Conservation (phyloP, 371 early-diverging fungal genomes). For the Rhizopus delemar region DNA sequence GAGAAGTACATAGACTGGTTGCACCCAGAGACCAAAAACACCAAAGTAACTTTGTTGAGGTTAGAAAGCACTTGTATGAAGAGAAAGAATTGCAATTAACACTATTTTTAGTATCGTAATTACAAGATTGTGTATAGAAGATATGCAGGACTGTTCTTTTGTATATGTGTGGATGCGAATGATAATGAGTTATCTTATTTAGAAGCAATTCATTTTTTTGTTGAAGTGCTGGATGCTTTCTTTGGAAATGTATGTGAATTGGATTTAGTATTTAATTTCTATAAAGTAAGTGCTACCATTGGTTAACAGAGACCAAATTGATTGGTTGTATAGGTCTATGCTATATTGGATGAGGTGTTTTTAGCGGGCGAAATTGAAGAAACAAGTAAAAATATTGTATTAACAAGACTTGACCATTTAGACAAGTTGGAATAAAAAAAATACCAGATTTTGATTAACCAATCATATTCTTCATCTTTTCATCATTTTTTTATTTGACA, state of each 20-base stretch:
- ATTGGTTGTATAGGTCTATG: slow-evolving; percentile 73
- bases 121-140: slow-evolving; percentile 96
- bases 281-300: slow-evolving; percentile 63
- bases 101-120: slow-evolving; percentile 71
- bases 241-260: slow-evolving; percentile 98
- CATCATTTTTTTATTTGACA: background rate
- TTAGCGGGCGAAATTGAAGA: slow-evolving; percentile 98
- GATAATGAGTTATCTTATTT: slow-evolving; percentile 94
- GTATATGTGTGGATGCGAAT: slow-evolving; percentile 95
- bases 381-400: slow-evolving; percentile 79
- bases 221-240: slow-evolving; percentile 95
- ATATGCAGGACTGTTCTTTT: slow-evolving; percentile 96
- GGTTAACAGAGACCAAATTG: background rate
- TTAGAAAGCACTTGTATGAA: slow-evolving; percentile 30
- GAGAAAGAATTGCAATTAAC: background rate
- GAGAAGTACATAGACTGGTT: slow-evolving; percentile 91
- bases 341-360: slow-evolving; percentile 96
- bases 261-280: slow-evolving; percentile 96
- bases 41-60: slow-evolving; percentile 96
- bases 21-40: slow-evolving; percentile 95
- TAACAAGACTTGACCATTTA: slow-evolving; percentile 74
- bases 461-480: slow-evolving; percentile 3
- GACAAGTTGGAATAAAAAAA: slow-evolving; percentile 69
- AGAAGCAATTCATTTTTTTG: slow-evolving; percentile 97
- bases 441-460: background rate